These are phyloP conservation scores for Debaryomycetaceae sp. DNA, from an alignment of 1,139 yeast genomes.

Conservation along the genomic window DNA sequence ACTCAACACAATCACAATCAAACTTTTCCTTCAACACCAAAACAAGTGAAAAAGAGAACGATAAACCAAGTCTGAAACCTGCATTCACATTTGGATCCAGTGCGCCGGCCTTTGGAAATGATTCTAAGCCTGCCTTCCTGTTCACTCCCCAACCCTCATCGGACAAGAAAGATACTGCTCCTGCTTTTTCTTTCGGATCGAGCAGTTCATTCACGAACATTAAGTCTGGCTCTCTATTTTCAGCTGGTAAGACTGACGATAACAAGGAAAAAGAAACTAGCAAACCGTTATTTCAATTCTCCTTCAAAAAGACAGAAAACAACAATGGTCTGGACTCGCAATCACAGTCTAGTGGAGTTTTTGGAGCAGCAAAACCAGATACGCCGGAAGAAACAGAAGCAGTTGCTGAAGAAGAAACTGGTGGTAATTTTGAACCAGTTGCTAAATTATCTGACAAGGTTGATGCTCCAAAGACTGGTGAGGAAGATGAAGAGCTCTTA, in stretches of 20 bases:
- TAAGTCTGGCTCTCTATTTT: constrained; percentile 17
- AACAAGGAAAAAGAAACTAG: constrained; percentile 7
- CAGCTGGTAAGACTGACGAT: constrained; percentile 13
- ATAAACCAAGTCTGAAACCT: constrained; percentile 8
- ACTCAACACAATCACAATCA: not conserved
- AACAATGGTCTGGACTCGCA: not conserved
- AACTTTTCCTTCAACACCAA: not conserved
- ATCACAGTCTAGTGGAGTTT: constrained; percentile 7
- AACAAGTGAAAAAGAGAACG: constrained; percentile 4
- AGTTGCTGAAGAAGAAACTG: constrained; percentile 37
- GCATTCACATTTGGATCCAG: constrained; percentile 17
- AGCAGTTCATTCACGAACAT: constrained; percentile 2
- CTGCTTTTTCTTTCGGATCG: constrained; percentile 5
- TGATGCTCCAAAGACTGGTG: constrained; percentile 63
- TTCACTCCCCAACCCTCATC: constrained; percentile 3
- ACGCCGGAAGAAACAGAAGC: constrained; percentile 13
- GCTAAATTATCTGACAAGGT: constrained; percentile 44
- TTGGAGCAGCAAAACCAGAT: constrained; percentile 3
- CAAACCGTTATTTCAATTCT: constrained; percentile 11
- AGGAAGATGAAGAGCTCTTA: constrained; percentile 69
- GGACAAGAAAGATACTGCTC: not conserved
- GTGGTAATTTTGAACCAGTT: constrained; percentile 47
- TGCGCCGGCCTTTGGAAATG: constrained; percentile 5
- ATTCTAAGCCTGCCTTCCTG: constrained; percentile 17
- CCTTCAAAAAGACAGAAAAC: constrained; percentile 18